A percentile compares a stretch with the other conserved stretches of the same genome.
Evolutionary conservation across 192 early-diverging fungal genomes (phyloP).

Genomic region (Podila epicladia): DNA sequence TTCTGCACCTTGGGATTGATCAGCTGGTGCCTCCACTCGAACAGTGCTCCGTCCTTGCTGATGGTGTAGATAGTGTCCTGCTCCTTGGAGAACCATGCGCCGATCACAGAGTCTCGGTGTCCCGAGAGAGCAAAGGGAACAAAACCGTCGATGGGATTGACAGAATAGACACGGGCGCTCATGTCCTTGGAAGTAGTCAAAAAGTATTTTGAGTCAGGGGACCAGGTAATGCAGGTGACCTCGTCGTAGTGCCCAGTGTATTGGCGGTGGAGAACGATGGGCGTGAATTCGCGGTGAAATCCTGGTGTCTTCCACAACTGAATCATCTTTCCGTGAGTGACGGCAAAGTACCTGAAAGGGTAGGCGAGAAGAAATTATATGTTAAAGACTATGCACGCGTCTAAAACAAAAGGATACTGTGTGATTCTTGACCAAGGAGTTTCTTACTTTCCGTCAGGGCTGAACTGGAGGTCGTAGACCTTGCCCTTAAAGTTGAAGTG

Average conservation of each 20-base stretch:
- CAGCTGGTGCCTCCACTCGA: constrained; percentile 73
- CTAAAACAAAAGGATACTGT: background rate
- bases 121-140: constrained; percentile 80
- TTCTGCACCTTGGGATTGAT: constrained; percentile 56
- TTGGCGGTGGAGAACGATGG: constrained; percentile 85
- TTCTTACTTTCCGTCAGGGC: constrained; percentile 84
- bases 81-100: constrained; percentile 83
- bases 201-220: constrained; percentile 79
- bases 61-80: constrained; percentile 82
- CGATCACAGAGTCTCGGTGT: constrained; percentile 85
- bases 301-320: constrained; percentile 96
- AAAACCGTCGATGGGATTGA: constrained; percentile 80
- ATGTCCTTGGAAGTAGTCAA: constrained; percentile 80
- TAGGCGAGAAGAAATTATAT: background rate
- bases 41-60: constrained; percentile 88
- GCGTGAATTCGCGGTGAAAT: constrained; percentile 90
- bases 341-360: constrained; percentile 74
- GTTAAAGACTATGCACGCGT: no score
- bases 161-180: constrained; percentile 78
- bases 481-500: constrained; percentile 88
- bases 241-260: constrained; percentile 90
- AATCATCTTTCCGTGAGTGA: constrained; percentile 84
- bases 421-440: background rate
- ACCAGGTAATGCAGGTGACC: constrained; percentile 86
- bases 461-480: constrained; percentile 89